Base-by-base conservation (phyloP, 139 green algal species). In the Pseudopediastrum boryanum region DNA sequence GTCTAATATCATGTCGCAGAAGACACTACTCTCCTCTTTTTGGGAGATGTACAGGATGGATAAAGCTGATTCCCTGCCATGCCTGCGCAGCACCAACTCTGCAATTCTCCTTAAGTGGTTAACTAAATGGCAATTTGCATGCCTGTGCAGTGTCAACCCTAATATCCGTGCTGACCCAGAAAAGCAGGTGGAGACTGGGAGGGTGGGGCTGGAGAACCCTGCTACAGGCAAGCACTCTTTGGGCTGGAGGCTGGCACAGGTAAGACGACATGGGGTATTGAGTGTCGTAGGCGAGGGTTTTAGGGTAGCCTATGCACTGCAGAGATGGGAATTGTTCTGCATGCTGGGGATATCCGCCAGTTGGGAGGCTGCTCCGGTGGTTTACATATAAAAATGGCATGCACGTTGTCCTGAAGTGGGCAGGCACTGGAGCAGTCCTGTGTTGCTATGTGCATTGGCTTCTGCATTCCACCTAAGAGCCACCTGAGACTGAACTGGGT, bases 171-270 rank as follows among this genome's bases (percentile, higher is more conserved):
- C 50, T 23, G 23, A 76, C 69, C 41, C 39, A 39, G 48, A 65
- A 33, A 29, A 16, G 46, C 69, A 76, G 42, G 27, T 35, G 10
- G 69, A 76, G 48, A 56, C 44, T 21, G 64, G 35, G 33, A 39
- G 64, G 39, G 43, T 12, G 3, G 69, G 69, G 21, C n/a, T 36
- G 69, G 12, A 51, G 48, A 50, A 76, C 31, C 36, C 25, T 41
- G 33, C 16, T 2, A 39, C 19, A 19, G 69, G 69, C 46, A 76
- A 76, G 31, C 69, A 76, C 48, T 56, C 36, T 27, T 7, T 76
- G 13, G 63, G 56, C 36, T 76, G 69, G 69, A 48, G 56, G n/a
- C 50, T 50, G 19, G 69, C 69, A 48, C 69, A 76, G 69, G 69
- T 76, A n/a, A n/a, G n/a, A n/a, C n/a, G n/a, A n/a, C n/a, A n/a